These are phyloP conservation scores for Lodderomyces pseudojiufengensis DNA, from an alignment of 1,139 yeast species.

Conservation along the genomic window DNA sequence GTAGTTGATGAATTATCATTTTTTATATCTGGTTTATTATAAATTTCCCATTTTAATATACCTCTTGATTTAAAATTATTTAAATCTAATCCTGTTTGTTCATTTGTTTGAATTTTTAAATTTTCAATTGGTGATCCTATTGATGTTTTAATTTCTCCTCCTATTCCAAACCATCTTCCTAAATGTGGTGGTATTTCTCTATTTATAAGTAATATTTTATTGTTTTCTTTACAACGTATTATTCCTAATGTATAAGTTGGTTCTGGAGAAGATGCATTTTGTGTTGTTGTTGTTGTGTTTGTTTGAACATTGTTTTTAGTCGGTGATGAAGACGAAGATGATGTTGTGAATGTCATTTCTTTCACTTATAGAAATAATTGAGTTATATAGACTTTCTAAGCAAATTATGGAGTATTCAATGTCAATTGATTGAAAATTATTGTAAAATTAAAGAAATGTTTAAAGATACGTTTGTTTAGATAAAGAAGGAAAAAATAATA, in stretches of 20 bases:
- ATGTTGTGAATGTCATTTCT: too few relatives aligned
- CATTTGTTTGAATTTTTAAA: conserved; percentile 41
- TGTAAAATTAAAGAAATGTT: too few relatives aligned
- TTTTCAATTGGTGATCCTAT: conserved; percentile 36
- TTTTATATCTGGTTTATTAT: conserved; percentile 1
- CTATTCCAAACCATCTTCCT: conserved; percentile 54
- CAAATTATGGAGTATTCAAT: too few relatives aligned
- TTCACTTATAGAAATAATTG: too few relatives aligned
- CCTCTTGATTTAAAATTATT: conserved; percentile 33
- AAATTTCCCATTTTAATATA: conserved; percentile 33
- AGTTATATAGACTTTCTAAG: too few relatives aligned
- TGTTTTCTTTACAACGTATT: conserved; percentile 31
- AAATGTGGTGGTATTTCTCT: conserved; percentile 48
- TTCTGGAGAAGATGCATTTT: background rate
- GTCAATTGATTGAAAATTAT: too few relatives aligned
- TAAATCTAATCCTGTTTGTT: conserved; percentile 41
- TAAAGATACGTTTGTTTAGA: too few relatives aligned
- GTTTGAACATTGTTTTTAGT: too few relatives aligned
- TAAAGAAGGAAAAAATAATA: too few relatives aligned
- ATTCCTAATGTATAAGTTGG: conserved; percentile 36
- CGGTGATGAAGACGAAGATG: too few relatives aligned
- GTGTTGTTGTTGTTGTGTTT: too few relatives aligned
- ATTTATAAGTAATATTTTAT: conserved; percentile 35
- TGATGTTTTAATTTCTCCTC: conserved; percentile 39
- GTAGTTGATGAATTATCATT: background rate